Evolutionary conservation across 2,329 filamentous ascomycete genomes (phyloP), one percentile per base, ranked within the genome.

Genomic region (Venturia pyrina): DNA sequence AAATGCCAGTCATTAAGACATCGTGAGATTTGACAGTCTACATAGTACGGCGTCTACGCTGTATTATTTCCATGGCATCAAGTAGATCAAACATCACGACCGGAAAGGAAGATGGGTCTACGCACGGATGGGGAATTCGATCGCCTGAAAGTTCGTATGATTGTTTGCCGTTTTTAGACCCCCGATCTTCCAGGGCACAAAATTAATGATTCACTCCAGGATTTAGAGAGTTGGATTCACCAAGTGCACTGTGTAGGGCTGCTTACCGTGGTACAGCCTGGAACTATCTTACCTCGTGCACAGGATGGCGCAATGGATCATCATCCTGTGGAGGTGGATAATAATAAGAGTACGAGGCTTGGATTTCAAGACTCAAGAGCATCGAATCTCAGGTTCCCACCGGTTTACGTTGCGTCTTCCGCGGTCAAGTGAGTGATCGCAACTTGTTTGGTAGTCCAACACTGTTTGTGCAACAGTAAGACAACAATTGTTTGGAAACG

Each of bases 401-500:
- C 10, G 44, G 44, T 48, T 48, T 21, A 17, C n/a, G 46, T 21
- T 48, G 46, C 46, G 11, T 24, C 21, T 24, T 6, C 21, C 15
- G 7, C 15, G 21, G 6, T 28, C 48, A 50, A 50, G n/a, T 13
- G 21, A 50, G 21, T n/a, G 24, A 15, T 21, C 5, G 44, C 6
- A 6, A 7, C 17, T 48, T 11, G 46, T 48, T 48, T 48, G n/a
- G 46, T 48, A 32, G 4, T 37, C 13, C 50, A 59, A 34, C 53
- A 59, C 15, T n/a, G 48, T 37, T 37, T 34, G 53, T 21, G 53
- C 32, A 37, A 59, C 53, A 59, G 7, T 37, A 37, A 59, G 53
- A 59, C 53, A 11, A n/a, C 32, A 8, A 34, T 34, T 59, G 50
- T 57, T 57, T 57, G 50, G 50, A 57, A 57, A 57, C 50, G 50